Evolutionary conservation across 805 yeast species (phyloP).

Genomic region (Teunomyces funiuensis): DNA sequence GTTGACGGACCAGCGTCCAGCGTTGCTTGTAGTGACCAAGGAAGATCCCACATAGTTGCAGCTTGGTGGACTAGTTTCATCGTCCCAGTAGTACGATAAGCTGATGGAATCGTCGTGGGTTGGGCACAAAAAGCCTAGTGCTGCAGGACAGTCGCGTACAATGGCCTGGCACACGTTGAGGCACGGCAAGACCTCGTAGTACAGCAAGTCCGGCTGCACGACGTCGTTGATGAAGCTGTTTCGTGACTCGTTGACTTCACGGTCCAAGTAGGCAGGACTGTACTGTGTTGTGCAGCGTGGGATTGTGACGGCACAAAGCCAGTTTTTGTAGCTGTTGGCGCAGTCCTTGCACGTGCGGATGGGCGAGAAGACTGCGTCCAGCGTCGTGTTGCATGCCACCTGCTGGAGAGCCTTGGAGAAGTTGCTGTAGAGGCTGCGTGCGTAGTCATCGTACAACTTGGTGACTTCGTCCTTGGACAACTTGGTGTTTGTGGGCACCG

Average conservation of each 20-base stretch:
- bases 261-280: slow-evolving; percentile 41
- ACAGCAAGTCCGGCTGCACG: slow-evolving; percentile 54
- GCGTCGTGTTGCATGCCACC: slow-evolving; percentile 68
- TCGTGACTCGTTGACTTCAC: slow-evolving; percentile 56
- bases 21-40: slow-evolving; percentile 9
- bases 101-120: slow-evolving; percentile 28
- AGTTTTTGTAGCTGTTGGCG: slow-evolving; percentile 64
- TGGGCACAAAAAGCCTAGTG: slow-evolving; percentile 78
- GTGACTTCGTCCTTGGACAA: slow-evolving; percentile 17
- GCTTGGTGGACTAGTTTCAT: slow-evolving; percentile 22
- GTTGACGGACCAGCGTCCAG: slow-evolving; percentile 7
- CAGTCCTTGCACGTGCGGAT: slow-evolving; percentile 74
- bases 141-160: slow-evolving; percentile 81
- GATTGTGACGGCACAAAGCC: slow-evolving; percentile 88
- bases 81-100: slow-evolving; percentile 47
- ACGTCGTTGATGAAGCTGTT: slow-evolving; percentile 53
- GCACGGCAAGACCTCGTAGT: slow-evolving; percentile 87
- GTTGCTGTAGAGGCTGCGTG: slow-evolving; percentile 54
- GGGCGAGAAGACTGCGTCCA: slow-evolving; percentile 71
- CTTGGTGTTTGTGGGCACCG: slow-evolving; percentile 60
- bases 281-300: slow-evolving; percentile 75
- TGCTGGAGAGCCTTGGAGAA: slow-evolving; percentile 77
- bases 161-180: slow-evolving; percentile 74
- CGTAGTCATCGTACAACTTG: slow-evolving; percentile 61
- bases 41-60: slow-evolving; percentile 39